Base-by-base conservation (phyloP, 2,329 filamentous ascomycete genomes). In the Sporothrix globosa region DNA sequence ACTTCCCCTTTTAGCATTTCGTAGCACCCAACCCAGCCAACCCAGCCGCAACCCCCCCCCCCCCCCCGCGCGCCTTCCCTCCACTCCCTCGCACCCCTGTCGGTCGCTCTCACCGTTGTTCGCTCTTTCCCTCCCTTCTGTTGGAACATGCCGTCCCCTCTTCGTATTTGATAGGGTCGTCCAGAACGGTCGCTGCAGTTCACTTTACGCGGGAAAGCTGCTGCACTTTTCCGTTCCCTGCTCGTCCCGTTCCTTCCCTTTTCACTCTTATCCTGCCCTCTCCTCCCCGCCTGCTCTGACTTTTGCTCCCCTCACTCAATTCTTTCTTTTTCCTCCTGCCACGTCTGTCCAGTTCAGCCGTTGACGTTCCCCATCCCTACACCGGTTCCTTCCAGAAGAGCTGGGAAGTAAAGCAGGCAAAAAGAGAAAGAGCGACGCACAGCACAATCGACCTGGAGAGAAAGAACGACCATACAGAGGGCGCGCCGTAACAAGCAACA, bases 281-380 rank as follows among this genome's bases (percentile, higher is more conserved):
- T 24, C 6, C 44, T 41, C 24, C 19, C 13, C 30, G 41, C 39
- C 52, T 39, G 9, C 50, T 41, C 17, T 9, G 34, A 34, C 27
- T 14, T 34, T 27, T 30, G 34, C 34, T 34, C 34, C 34, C 34
- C 27, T 48, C 46, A 10, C 17, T 41, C 7, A 34, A 34, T 46
- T 17, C 48, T 44, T 39, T 7, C 27, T 4, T 39, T 39, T 9
- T 34, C 61, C n/a, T 46, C 39, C 58, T 44, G 34, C 21, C 52
- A 21, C 30, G 27, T 58, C 27, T 39, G n/a, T 30, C 63, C 66
- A 56, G 52, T 67, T 56, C n/a, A 67, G 65, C 65, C 50, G 65
- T 27, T 52, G 66, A 52, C 48, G 66, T 68, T 68, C 66, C 52
- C 65, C 65, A 67, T 34, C 65, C 50, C 46, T 58, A 46, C 4